Evolutionary conservation across 352 stramenopile species (phyloP), one percentile per base, ranked within the genome.

Genomic region (Globisporangium canariense): DNA sequence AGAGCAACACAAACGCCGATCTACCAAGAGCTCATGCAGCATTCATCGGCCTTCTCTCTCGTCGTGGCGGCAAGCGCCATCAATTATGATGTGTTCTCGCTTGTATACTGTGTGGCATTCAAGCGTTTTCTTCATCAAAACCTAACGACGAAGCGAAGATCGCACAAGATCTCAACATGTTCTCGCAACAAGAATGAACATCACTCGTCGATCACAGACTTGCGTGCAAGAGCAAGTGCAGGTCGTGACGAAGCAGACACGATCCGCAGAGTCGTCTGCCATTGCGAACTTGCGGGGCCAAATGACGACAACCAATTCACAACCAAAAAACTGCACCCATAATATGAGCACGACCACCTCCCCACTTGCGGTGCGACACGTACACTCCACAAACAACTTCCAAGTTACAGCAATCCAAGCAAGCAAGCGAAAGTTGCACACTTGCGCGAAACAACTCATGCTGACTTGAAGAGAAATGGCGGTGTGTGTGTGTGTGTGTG

Each of bases 241-340:
- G 20, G 28, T 47, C 54, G 13, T 60, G 54, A 60, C 54, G 38
- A 50, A 60, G 54, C 54, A 60, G 54, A 51, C 54, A 36, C 54
- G 36, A 60, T 49, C 40, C 11, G 8, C 38, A n/a, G 34, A 11
- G n/a, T 58, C 7, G 25, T 28, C 25, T 28, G 16, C 41, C 34
- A 40, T 40, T 40, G 34, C 25, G 25, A 28, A 2, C 25, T 38
- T 38, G 34, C 34, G 34, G 34, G 34, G n/a, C 9, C 8, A 28
- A 20, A 38, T 36, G 25, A 36, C 47, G 10, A n/a, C 20, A 8
- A 53, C 30, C 46, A 28, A 53, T 20, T 32, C 10, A 51, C 25
- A 28, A 28, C 25, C 25, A 53, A 30, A 18, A 30, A 22, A 3
- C 20, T 40, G 50, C 14, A 56, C 50, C 50, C 14, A 56, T 10